Base-by-base conservation (phyloP, 169 alveolate genomes). In the Gregarina niphandrodes region DNA sequence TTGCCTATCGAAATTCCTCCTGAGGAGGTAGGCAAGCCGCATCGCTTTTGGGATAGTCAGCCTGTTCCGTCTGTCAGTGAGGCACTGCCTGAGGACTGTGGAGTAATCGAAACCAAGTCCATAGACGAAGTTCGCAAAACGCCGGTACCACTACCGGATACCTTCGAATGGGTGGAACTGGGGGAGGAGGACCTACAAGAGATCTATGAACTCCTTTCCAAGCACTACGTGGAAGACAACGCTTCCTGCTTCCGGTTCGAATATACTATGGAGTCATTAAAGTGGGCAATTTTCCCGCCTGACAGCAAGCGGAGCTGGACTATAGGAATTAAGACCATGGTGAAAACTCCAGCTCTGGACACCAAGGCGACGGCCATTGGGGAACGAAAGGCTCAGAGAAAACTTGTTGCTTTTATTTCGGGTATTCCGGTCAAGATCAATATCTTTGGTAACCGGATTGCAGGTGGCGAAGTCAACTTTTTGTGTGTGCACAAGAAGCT, bases 161-260 rank as follows among this genome's bases (percentile, higher is more conserved):
- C 82, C 2, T 80, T 74, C 49, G 84, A 62, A 38, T 87, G 95
- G 95, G 54, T 45, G n/a, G 78, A 61, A 21, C 61, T 48, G 24
- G 4, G 6, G 15, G 11, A 53, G 9, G 15, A 54, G 21, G 41
- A 46, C 28, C 37, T 31, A 20, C 19, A 48, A 17, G 75, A 81
- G 77, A 72, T 82, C 7, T 84, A 81, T 39, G 61, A 53, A 0
- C 58, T 87, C 32, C 65, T 91, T 42, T 74, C 64, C 21, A 75
- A 82, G 43, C 76, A 87, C 61, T 91, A 91, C 65, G 96, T 91
- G 7, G 98, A 91, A 49, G 98, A 91, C 70, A 93, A 82, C 44
- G 97, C 78, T 57, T 64, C 69, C 42, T 32, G 45, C 39, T 88
- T 92, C 56, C 81, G 98, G 51, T 87, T 92, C 47, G 93, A 87